These are phyloP conservation scores for Neophaeococcomyces aloes DNA, from an alignment of 2,329 filamentous ascomycete species.

Conservation along the genomic window DNA sequence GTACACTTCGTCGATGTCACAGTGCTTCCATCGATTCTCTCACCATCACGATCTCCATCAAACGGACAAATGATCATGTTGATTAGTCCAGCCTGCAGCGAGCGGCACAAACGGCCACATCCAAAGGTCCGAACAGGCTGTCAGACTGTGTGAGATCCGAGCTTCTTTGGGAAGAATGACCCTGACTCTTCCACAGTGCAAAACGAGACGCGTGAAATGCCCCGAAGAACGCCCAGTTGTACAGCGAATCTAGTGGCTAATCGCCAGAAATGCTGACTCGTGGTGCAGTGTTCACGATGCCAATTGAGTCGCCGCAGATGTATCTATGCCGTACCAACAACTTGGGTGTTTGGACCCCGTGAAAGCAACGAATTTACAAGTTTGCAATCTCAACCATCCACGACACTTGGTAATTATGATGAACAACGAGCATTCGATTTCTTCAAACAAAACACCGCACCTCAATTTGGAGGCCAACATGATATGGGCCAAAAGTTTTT, in stretches of 20 bases:
- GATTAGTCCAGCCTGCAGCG: too few relatives aligned
- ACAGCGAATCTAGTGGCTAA: too few relatives aligned
- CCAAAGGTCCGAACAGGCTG: constrained; percentile 19
- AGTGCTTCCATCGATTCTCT: too few relatives aligned
- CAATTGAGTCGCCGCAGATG: neutral
- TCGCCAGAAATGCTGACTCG: too few relatives aligned
- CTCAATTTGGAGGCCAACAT: constrained; percentile 2
- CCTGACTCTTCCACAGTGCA: too few relatives aligned
- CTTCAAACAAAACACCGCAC: constrained; percentile 1
- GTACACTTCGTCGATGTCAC: too few relatives aligned
- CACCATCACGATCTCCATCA: too few relatives aligned
- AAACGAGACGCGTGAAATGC: constrained; percentile 19
- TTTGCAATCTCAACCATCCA: neutral
- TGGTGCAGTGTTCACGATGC: constrained; percentile 16
- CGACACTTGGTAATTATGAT: neutral
- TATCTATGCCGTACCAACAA: constrained; percentile 3
- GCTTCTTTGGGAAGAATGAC: too few relatives aligned
- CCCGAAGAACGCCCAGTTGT: too few relatives aligned
- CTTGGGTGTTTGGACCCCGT: constrained; percentile 3
- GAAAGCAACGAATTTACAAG: neutral
- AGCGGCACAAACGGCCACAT: constrained; percentile 16
- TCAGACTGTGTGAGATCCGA: too few relatives aligned
- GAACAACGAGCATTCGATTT: constrained; percentile 3
- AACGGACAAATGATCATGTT: too few relatives aligned
- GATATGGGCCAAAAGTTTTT: neutral